A percentile compares a stretch with the other conserved stretches of the same genome.
Evolutionary conservation across 2,329 filamentous ascomycete genomes (phyloP).

Genomic region (Rhynchosporium graminicola): DNA sequence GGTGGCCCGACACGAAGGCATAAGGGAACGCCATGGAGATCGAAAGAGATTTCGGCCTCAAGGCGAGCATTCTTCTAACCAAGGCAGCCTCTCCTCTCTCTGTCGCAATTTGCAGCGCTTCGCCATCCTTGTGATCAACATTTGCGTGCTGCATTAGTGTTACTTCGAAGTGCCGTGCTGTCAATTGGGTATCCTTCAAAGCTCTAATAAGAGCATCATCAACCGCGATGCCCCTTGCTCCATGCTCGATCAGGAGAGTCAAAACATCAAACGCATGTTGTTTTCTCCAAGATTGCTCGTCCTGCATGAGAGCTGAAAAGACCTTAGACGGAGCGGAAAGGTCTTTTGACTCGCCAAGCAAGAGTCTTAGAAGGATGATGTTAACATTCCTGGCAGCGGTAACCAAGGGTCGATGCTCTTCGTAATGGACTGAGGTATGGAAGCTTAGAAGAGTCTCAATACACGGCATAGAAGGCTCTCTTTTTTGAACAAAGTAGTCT

Average conservation of each 20-base stretch:
- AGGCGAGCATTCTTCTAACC: conserved; percentile 51
- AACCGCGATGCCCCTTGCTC: conserved; percentile 27
- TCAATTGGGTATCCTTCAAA: conserved; percentile 20
- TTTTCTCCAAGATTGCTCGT: conserved; percentile 24
- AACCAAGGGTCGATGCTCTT: conserved; percentile 22
- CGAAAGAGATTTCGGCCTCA: conserved; percentile 51
- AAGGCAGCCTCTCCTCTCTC: conserved; percentile 52
- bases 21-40: conserved; percentile 56
- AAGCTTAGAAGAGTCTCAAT: conserved; percentile 41
- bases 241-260: conserved; percentile 26
- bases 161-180: conserved; percentile 49
- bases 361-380: conserved; percentile 14
- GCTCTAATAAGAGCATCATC: conserved; percentile 29
- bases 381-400: conserved; percentile 20
- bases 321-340: conserved; percentile 21
- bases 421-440: conserved; percentile 48
- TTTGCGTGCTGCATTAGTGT: conserved; percentile 39
- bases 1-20: conserved; percentile 51
- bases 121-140: conserved; percentile 27
- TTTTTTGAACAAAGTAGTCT: conserved; percentile 40
- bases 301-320: conserved; percentile 21
- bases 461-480: conserved; percentile 50
- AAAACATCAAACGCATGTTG: conserved; percentile 37
- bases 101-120: conserved; percentile 41
- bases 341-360: conserved; percentile 24